Base-by-base conservation (phyloP, 2,329 filamentous ascomycete genomes). In the Moelleriella libera region DNA sequence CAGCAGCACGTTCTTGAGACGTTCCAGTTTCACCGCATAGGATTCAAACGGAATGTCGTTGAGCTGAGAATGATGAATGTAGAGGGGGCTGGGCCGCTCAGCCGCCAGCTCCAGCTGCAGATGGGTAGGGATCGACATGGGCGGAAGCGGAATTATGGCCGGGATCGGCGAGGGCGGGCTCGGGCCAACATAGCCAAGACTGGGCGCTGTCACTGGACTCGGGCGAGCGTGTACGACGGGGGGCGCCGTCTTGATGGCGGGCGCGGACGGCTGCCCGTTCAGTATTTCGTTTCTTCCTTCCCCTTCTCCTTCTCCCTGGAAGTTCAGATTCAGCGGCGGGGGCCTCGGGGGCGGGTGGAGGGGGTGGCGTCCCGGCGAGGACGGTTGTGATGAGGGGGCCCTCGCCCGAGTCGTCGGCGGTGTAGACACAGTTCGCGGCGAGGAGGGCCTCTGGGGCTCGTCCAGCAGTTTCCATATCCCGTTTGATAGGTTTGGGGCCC, bases 1-100 rank as follows among this genome's bases (percentile, higher is more conserved):
- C 30, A 88, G 70, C 5, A 98, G 66, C 51, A 96, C 94, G 60
- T 97, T 97, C 53, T 87, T 76, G 10, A 98, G 71, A 40, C 94
- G 81, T 61, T 97, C 88, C 50, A 97, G 85, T 61, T 97, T 97
- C 57, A 94, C 78, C 31, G 83, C 83, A 28, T 87, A 90, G 4
- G 89, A 95, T 63, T 98, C 92, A 63, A 96, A 97, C 0, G 88
- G 88, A 29, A 70, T 66, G 48, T 82, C 78, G 50, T 64, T 69
- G 0, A 71, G 59, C 43, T 75, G 67, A 0, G 77, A 74, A 51
- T 76, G 75, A 55, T 82, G 72, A 48, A 83, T 82, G 54, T 82
- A 82, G n/a, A 82, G 62, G 6, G 78, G 78, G 44, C 76, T 82
- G 5, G 80, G 80, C 32, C 75, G 68, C 48, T 78, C 71, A 4